Evolutionary conservation across 371 early-diverging fungal genomes (phyloP).

Genomic region (Mortierella sp.): DNA sequence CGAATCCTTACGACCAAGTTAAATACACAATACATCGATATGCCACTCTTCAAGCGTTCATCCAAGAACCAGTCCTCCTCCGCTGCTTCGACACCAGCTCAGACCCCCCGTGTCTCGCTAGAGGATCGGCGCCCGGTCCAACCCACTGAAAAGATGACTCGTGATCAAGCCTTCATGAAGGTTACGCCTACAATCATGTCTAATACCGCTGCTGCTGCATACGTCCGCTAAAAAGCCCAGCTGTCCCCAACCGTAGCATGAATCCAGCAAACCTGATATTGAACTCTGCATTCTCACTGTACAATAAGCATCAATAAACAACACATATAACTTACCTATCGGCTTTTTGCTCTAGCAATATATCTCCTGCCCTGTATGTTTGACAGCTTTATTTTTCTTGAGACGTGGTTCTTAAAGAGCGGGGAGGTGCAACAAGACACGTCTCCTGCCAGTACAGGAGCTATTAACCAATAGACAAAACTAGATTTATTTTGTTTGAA

Average conservation of each 20-base stretch:
- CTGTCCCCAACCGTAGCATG: background rate
- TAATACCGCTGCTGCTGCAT: constrained; percentile 2
- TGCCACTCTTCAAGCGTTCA: constrained; percentile 17
- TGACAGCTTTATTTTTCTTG: too few relatives aligned
- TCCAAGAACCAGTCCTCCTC: constrained; percentile 37
- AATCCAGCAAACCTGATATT: too few relatives aligned
- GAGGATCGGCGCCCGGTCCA: constrained; percentile 6
- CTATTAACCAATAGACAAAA: too few relatives aligned
- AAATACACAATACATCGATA: too few relatives aligned
- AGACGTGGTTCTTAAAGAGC: too few relatives aligned
- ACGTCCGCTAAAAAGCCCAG: background rate
- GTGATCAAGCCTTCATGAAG: constrained; percentile 25
- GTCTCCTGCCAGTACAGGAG: too few relatives aligned
- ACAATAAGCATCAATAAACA: background rate
- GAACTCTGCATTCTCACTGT: background rate
- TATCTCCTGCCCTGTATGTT: too few relatives aligned
- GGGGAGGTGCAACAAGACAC: too few relatives aligned
- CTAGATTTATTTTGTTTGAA: too few relatives aligned
- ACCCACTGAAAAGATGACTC: constrained; percentile 25
- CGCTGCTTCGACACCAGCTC: constrained; percentile 31
- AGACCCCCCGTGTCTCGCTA: constrained; percentile 35
- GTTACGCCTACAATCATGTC: constrained; percentile 7
- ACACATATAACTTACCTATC: too few relatives aligned
- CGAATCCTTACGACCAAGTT: too few relatives aligned
- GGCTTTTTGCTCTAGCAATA: too few relatives aligned